Conservation (phyloP, 495 filamentous ascomycete genomes). For the Pseudevernia furfuracea region DNA sequence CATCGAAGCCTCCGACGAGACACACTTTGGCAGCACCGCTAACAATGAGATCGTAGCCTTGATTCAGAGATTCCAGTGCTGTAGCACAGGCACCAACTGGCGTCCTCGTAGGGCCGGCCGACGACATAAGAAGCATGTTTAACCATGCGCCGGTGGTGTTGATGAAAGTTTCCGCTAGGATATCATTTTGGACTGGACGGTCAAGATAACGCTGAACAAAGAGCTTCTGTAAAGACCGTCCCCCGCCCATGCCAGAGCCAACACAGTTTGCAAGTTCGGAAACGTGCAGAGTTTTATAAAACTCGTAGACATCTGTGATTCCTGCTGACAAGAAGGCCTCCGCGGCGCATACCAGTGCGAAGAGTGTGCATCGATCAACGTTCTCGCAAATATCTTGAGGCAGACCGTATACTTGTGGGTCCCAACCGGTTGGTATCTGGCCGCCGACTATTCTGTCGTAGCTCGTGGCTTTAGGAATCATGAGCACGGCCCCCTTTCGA, state of each 20-base stretch:
- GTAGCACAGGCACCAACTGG: constrained; percentile 28
- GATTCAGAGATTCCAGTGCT: constrained; percentile 27
- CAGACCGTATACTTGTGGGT: constrained; percentile 24
- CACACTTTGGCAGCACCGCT: constrained; percentile 21
- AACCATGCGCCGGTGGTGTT: constrained; percentile 27
- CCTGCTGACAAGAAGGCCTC: constrained; percentile 25
- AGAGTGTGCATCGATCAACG: constrained; percentile 24
- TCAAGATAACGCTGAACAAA: constrained; percentile 22
- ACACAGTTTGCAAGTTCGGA: constrained; percentile 27
- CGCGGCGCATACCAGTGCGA: constrained; percentile 12
- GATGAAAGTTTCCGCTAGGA: constrained; percentile 24
- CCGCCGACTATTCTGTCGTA: constrained; percentile 22
- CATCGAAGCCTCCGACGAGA: constrained; percentile 27
- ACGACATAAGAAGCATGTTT: constrained; percentile 26
- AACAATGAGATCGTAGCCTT: constrained; percentile 23
- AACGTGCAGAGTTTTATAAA: constrained; percentile 26
- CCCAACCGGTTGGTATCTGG: constrained; percentile 26
- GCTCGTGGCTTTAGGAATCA: constrained; percentile 21
- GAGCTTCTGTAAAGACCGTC: constrained; percentile 12
- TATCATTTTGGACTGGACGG: constrained; percentile 23
- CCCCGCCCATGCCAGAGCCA: constrained; percentile 23
- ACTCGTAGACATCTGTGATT: constrained; percentile 25
- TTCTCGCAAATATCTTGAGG: constrained; percentile 23
- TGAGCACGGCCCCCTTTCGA: constrained; percentile 19
- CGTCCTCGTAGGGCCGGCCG: constrained; percentile 25